Evolutionary conservation across 1,284 basidiomycete genomes (phyloP), one percentile per base, ranked within the genome.

Genomic region (Athelia psychrophila): DNA sequence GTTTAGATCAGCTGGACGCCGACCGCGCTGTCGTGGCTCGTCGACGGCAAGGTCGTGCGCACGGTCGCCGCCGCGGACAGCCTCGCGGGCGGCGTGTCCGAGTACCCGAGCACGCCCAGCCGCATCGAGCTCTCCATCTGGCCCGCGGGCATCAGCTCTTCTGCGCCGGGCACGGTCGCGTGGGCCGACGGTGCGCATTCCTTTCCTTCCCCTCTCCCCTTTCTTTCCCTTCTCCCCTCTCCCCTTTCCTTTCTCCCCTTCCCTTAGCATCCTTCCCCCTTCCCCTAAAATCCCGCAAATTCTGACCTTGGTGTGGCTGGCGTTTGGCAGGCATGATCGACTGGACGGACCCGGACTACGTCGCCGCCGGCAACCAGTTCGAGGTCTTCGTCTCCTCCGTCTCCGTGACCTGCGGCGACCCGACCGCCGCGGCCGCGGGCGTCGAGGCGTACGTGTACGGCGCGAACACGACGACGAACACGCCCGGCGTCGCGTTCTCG

Each of bases 51-150:
- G 27, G 73, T 75, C 18, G 84, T 91, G 10, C 86, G 88, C 46
- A 88, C 83, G 1, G 58, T 93, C 51, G 73, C 81, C 40, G 81
- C 81, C 58, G 68, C 75, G 10, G 82, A 88, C 58, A 77, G 76
- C n/a, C 59, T 83, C 19, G 75, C 78, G 50, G 63, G 68, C 33
- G 83, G 83, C 42, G 68, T 82, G 33, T 69, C 64, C 53, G 70
- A 83, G 51, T 93, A 83, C 68, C 91, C 91, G 3, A 79, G 70
- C 51, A 91, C 91, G 1, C 91, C 91, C 1, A 81, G 88, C 16
- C 81, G 88, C 42, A 77, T 93, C 33, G 88, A 93, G 67, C 68
- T 93, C 58, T 86, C 83, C 51, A 60, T 93, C 53, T 93, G 91
- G 90, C 85, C 90, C 19, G 86, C 86, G 2, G 91, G 91, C 35